A percentile compares a stretch with the other conserved stretches of the same genome.
Evolutionary conservation across 768 basidiomycete genomes (phyloP).

Genomic region (Psilocybe tampanensis): DNA sequence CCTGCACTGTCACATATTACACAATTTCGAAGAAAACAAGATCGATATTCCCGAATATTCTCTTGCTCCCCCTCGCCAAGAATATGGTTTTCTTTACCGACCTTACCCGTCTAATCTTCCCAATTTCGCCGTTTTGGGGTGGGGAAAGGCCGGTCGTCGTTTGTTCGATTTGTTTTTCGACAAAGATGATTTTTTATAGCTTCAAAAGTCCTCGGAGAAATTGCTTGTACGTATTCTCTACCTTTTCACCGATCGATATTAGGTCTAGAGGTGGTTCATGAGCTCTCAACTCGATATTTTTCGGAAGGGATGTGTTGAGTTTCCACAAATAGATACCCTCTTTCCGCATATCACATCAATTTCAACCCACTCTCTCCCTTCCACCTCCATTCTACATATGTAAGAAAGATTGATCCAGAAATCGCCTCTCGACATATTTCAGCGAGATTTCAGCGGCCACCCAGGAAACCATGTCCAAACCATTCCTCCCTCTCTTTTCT

Average conservation of each 20-base stretch:
- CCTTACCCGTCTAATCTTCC: neutral
- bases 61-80: neutral
- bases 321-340: slow-evolving; percentile 7
- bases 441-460: slow-evolving; percentile 26
- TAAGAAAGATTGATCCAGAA: slow-evolving; percentile 1
- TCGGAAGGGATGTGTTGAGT: neutral
- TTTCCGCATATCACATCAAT: neutral
- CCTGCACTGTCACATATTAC: no score
- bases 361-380: neutral
- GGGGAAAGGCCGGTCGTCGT: neutral
- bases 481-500: neutral
- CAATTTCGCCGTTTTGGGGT: slow-evolving; percentile 1
- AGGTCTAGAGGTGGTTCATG: neutral
- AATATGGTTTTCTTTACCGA: neutral
- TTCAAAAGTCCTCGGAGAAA: slow-evolving; percentile 19
- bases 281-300: neutral
- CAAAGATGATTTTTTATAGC: neutral
- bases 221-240: slow-evolving; percentile 7
- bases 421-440: slow-evolving; percentile 10
- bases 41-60: neutral
- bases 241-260: slow-evolving; percentile 16
- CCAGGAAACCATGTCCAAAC: neutral
- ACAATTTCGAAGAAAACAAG: neutral
- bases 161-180: slow-evolving; percentile 10
- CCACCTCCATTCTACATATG: slow-evolving; percentile 1